phyloP scores from a whole-genome alignment of 495 filamentous ascomycete species.

The Xylaria flabelliformis region DNA sequence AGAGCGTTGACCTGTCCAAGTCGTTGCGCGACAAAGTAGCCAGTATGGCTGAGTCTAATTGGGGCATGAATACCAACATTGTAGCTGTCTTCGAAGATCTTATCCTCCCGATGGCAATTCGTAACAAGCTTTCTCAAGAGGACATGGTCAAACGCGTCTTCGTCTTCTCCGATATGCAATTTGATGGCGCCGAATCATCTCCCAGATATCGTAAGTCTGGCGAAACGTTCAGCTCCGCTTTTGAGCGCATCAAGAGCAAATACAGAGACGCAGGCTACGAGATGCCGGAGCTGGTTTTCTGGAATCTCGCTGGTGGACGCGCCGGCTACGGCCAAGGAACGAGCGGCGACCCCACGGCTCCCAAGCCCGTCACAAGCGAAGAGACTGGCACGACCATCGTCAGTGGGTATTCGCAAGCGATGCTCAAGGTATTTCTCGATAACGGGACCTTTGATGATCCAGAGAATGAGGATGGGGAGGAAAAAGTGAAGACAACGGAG shows the following conservation, averaged over 20 bases:
- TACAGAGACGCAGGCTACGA: conserved; percentile 52
- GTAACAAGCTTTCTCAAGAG: conserved; percentile 45
- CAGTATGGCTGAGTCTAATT: conserved; percentile 4
- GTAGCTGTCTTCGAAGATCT: conserved; percentile 51
- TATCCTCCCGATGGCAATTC: conserved; percentile 53
- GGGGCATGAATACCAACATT: conserved; percentile 52
- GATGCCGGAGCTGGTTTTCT: conserved; percentile 57
- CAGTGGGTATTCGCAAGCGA: conserved; percentile 54
- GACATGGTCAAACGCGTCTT: conserved; percentile 59
- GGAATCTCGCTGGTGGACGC: conserved; percentile 54
- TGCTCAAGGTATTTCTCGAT: conserved; percentile 57
- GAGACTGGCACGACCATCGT: conserved; percentile 48
- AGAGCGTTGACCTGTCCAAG: conserved; percentile 40
- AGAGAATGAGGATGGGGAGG: conserved; percentile 32
- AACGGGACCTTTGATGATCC: conserved; percentile 46
- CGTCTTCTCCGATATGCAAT: conserved; percentile 58
- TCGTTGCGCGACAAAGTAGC: conserved; percentile 29
- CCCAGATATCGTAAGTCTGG: not conserved
- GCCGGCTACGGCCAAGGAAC: conserved; percentile 22
- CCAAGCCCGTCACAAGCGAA: conserved; percentile 50
- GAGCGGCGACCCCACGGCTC: conserved; percentile 28
- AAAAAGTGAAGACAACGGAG: conserved; percentile 37
- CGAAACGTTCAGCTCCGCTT: conserved; percentile 34
- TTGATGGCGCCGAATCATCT: conserved; percentile 39
- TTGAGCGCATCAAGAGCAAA: conserved; percentile 47